Evolutionary conservation across 2,329 filamentous ascomycete species (phyloP), one percentile per base, ranked within the genome.

Genomic region (Pseudocercospora pini-densiflorae): DNA sequence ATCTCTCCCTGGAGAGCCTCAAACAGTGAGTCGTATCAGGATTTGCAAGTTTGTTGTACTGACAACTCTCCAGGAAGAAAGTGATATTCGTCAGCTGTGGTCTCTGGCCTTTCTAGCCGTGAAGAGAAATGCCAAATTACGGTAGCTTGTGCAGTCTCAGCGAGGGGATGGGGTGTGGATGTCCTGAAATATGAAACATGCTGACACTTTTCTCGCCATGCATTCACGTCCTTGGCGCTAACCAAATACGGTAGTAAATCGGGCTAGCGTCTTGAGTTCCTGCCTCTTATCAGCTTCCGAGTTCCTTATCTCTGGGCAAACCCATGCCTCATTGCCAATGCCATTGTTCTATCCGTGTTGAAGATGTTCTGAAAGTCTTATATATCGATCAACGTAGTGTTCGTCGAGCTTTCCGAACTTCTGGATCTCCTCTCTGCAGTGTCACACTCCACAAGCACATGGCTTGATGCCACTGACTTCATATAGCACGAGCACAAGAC

Each of bases 61-160:
- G 14, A 43, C 40, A n/a, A 43, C 16, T 19, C 6, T 43, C 16
- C 40, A 43, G 40, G 16, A n/a, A 43, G 40, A 64, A 33, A 61
- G 57, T 43, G 64, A 68, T 66, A 57, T 66, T 10, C 58, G 67
- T 3, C 86, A 88, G 75, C 77, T 88, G 21, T 88, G 86, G 86
- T 87, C 84, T 68, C 78, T 88, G 77, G 84, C 85, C 0, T 88
- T 88, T 70, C 77, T 88, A 68, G 84, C 85, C 16, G 81, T 88
- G 9, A 81, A 73, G 68, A 78, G 81, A 66, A 78, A 64, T 40
- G 51, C n/a, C 40, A 43, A 8, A 19, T 40, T 40, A 12, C 31
- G 10, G 12, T 33, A 4, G 10, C 27, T 12, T 12, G 31, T 12
- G 5, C 10, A 3, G 1, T 33, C 9, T 12, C 9, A 12, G 5